Conservation (phyloP, 75 land plant genomes). For the Selaginella tamariscina region DNA sequence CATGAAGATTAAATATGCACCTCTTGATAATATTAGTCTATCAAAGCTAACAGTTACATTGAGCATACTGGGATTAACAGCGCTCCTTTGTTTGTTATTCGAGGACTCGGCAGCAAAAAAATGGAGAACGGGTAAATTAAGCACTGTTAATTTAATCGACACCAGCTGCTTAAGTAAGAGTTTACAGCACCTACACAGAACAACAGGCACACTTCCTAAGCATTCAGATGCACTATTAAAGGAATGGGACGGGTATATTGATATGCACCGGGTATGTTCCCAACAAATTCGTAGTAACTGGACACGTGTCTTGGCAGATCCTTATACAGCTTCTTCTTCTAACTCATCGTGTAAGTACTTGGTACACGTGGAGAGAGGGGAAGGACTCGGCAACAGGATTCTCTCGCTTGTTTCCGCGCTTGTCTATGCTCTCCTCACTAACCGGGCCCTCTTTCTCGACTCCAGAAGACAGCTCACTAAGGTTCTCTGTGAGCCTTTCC, state of each 20-base stretch:
- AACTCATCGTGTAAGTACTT: conserved; percentile 23
- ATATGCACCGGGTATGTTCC: conserved; percentile 16
- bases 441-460: conserved; percentile 18
- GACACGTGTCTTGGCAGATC: conserved; percentile 10
- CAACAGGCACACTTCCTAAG: not conserved
- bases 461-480: conserved; percentile 5
- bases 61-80: too few relatives aligned
- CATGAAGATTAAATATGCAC: not conserved
- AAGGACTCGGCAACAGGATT: conserved; percentile 17
- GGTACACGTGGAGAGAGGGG: conserved; percentile 12
- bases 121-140: too few relatives aligned
- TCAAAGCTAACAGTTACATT: too few relatives aligned
- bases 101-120: too few relatives aligned
- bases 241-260: conserved; percentile 13
- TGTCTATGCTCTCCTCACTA: conserved; percentile 18
- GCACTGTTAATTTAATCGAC: too few relatives aligned
- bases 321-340: not conserved
- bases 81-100: too few relatives aligned
- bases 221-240: not conserved
- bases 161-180: conserved; percentile 17
- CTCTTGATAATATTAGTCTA: not conserved
- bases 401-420: conserved; percentile 21
- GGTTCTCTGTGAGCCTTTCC: conserved; percentile 22
- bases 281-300: conserved; percentile 9
- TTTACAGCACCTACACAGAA: conserved; percentile 17